A percentile compares a stretch with the other conserved stretches of the same genome.
These are phyloP conservation scores for Tolypocladium guangdongense DNA, from an alignment of 2,329 filamentous ascomycete genomes.

Conservation along the genomic window DNA sequence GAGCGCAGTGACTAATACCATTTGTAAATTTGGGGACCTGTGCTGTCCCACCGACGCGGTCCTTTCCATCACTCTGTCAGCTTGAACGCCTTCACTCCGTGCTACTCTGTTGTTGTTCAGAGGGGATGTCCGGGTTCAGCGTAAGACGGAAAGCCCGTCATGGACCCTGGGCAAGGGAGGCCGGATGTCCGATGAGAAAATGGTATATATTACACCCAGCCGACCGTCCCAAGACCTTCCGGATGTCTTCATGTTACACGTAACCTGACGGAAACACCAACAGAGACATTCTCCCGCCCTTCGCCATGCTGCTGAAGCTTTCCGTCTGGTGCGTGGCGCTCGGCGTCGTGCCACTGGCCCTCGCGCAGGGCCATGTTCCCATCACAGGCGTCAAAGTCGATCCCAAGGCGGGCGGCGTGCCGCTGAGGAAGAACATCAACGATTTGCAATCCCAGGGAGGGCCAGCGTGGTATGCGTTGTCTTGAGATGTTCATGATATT, in stretches of 20 bases:
- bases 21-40: too few relatives aligned
- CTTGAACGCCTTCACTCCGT: neutral
- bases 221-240: neutral
- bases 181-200: too few relatives aligned
- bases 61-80: too few relatives aligned
- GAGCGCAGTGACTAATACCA: too few relatives aligned
- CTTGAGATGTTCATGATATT: neutral
- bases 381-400: slow-evolving; percentile 29
- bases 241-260: neutral
- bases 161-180: too few relatives aligned
- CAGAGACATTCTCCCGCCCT: neutral
- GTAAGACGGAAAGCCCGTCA: too few relatives aligned
- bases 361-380: slow-evolving; percentile 14
- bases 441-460: slow-evolving; percentile 29
- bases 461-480: slow-evolving; percentile 28
- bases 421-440: slow-evolving; percentile 36
- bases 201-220: neutral
- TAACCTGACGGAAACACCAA: neutral
- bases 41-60: too few relatives aligned
- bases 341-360: slow-evolving; percentile 11
- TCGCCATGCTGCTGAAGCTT: slow-evolving; percentile 10
- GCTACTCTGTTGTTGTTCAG: neutral
- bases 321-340: slow-evolving; percentile 14
- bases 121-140: too few relatives aligned
- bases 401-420: slow-evolving; percentile 25